phyloP scores from a whole-genome alignment of 371 early-diverging fungal species.

The Cokeromyces recurvatus region DNA sequence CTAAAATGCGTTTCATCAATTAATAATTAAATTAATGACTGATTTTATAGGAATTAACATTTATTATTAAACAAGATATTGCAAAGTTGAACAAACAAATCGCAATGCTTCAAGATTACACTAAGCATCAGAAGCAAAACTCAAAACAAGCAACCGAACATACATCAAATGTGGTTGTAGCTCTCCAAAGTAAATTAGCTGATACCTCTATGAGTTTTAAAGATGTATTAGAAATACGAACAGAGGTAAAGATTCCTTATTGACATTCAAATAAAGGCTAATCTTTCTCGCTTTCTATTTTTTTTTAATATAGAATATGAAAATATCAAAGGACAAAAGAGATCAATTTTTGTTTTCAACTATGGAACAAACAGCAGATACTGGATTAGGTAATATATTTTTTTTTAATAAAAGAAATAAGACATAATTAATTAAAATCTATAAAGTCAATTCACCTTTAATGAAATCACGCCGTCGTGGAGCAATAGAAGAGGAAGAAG shows the following conservation, averaged over 20 bases:
- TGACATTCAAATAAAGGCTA: too few relatives aligned
- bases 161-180: slow-evolving; percentile 86
- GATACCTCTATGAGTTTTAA: slow-evolving; percentile 87
- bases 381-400: slow-evolving; percentile 30
- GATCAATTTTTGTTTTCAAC: slow-evolving; percentile 54
- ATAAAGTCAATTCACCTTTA: too few relatives aligned
- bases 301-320: slow-evolving; percentile 69
- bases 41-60: slow-evolving; percentile 75
- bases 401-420: background rate
- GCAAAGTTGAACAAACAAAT: slow-evolving; percentile 90
- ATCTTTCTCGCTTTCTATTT: background rate
- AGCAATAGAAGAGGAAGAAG: too few relatives aligned
- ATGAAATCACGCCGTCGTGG: slow-evolving; percentile 46
- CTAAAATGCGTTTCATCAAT: background rate
- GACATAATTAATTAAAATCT: too few relatives aligned
- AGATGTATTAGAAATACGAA: slow-evolving; percentile 89
- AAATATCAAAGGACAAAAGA: slow-evolving; percentile 65
- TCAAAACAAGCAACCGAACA: slow-evolving; percentile 86
- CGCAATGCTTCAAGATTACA: slow-evolving; percentile 70
- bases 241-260: slow-evolving; percentile 63
- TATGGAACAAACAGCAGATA: slow-evolving; percentile 27
- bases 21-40: background rate
- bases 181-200: slow-evolving; percentile 88
- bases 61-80: slow-evolving; percentile 93
- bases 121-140: slow-evolving; percentile 42